phyloP scores from a whole-genome alignment of 2,329 filamentous ascomycete species.

The Venturia pyrina region DNA sequence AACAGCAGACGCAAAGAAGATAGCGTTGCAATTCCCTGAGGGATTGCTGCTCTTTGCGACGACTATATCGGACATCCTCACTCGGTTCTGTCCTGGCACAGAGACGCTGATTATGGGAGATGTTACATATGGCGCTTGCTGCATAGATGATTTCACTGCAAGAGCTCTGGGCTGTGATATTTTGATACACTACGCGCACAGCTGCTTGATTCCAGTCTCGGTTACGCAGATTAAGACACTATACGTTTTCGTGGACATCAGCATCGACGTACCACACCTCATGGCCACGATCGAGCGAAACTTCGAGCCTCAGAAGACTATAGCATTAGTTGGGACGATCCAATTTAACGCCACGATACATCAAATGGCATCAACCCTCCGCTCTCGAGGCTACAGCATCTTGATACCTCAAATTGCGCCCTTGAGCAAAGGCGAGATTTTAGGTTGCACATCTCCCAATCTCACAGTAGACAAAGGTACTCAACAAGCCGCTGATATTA shows the following conservation, averaged over 20 bases:
- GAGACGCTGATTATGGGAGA: slow-evolving; percentile 98
- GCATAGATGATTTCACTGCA: slow-evolving; percentile 96
- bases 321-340: slow-evolving; percentile 92
- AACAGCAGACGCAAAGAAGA: slow-evolving; percentile 63
- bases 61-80: slow-evolving; percentile 92
- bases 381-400: slow-evolving; percentile 74
- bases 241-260: slow-evolving; percentile 97
- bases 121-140: slow-evolving; percentile 96
- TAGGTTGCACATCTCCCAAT: slow-evolving; percentile 89
- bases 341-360: slow-evolving; percentile 98
- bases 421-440: slow-evolving; percentile 85
- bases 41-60: slow-evolving; percentile 91
- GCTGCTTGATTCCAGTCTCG: slow-evolving; percentile 89
- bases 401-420: slow-evolving; percentile 88
- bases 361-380: slow-evolving; percentile 65
- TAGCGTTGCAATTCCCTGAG: slow-evolving; percentile 96
- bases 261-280: slow-evolving; percentile 83
- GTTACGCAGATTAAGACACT: slow-evolving; percentile 95
- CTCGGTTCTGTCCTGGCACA: slow-evolving; percentile 82
- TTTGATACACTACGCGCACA: slow-evolving; percentile 93
- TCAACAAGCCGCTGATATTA: slow-evolving; percentile 53
- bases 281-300: slow-evolving; percentile 81
- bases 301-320: slow-evolving; percentile 72
- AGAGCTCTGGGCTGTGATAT: slow-evolving; percentile 88
- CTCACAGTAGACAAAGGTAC: slow-evolving; percentile 43